These are phyloP conservation scores for Geum urbanum DNA, from an alignment of 306 rosid species.

Conservation along the genomic window DNA sequence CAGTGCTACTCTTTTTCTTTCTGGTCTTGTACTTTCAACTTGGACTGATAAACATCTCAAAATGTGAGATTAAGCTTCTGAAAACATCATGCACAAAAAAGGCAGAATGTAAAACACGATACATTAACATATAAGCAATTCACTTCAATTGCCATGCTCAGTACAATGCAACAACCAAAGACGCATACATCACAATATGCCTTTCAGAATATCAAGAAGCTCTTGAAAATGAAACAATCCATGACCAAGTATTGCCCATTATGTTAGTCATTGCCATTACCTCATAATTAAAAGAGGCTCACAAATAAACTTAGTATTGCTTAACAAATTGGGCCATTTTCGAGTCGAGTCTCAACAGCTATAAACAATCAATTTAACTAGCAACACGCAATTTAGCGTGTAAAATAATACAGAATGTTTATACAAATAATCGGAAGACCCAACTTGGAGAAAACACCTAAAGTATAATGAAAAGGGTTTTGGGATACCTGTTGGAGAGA, in stretches of 20 bases:
- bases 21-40: neutral
- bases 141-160: neutral
- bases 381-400: too few species aligned
- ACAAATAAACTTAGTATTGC: too few species aligned
- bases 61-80: neutral
- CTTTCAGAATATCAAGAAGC: neutral
- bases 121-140: too few species aligned
- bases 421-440: conserved; percentile 3
- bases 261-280: neutral
- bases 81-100: neutral
- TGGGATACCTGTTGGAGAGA: conserved; percentile 48
- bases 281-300: neutral
- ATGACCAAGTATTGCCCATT: neutral
- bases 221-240: neutral
- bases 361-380: neutral
- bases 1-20: neutral
- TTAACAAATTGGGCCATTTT: too few species aligned
- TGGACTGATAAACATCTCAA: neutral
- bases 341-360: too few species aligned
- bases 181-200: neutral
- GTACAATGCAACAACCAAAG: conserved; percentile 13
- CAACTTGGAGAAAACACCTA: conserved; percentile 4
- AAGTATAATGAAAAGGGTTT: neutral
- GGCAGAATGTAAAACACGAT: neutral
- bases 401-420: too few species aligned